Percentiles rank a stretch among this genome's conserved stretches.
Conservation (phyloP, 2,329 filamentous ascomycete genomes). For the Graphiopsis chlorocephala region DNA sequence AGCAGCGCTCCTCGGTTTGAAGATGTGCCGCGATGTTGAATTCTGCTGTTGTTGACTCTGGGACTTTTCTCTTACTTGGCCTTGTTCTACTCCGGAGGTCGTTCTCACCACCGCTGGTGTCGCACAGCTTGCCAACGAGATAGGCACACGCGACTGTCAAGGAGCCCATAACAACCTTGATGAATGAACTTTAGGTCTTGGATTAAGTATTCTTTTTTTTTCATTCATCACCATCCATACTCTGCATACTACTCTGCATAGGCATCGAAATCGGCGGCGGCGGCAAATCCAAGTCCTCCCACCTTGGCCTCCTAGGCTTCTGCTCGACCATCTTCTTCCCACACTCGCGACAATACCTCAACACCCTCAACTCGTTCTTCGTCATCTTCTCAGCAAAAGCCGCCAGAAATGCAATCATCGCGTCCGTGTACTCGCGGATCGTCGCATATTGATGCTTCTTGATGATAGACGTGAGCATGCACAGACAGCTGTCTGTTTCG, state of each 20-base stretch:
- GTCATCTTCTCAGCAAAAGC: slow-evolving; percentile 7
- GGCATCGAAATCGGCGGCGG: neutral
- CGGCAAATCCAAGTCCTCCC: neutral
- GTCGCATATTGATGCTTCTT: neutral
- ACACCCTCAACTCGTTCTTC: slow-evolving; percentile 3
- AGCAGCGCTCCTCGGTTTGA: neutral
- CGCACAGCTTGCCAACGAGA: neutral
- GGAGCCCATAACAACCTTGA: neutral
- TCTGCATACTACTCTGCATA: neutral
- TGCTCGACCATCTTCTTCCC: slow-evolving; percentile 12
- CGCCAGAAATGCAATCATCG: slow-evolving; percentile 6
- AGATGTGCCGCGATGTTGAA: neutral
- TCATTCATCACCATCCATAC: neutral
- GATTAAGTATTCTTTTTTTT: neutral
- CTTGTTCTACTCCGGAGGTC: neutral
- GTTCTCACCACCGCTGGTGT: neutral
- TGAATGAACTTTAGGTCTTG: neutral
- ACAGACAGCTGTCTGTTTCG: slow-evolving; percentile 9
- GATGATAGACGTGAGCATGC: neutral
- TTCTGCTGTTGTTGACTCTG: neutral
- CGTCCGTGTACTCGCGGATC: neutral
- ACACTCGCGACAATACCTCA: neutral
- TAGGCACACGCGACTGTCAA: neutral
- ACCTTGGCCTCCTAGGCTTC: neutral
- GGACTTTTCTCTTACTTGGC: neutral